Evolutionary conservation across 78 protist genomes (phyloP).

Genomic region (Dictyostelium discoideum): dicty_2.7 NC_007088.5:6418501-6419000

Average conservation of each 20-base stretch:
- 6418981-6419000: background rate
- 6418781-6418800: background rate
- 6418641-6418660: constrained; percentile 36
- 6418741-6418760: background rate
- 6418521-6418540: background rate
- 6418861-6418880: background rate
- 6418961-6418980: background rate
- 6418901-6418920: background rate
- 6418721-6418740: background rate
- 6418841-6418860: background rate
- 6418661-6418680: constrained; percentile 45
- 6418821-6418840: background rate
- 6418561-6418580: background rate
- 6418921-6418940: background rate
- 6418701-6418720: background rate
- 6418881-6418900: background rate
- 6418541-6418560: too few relatives aligned
- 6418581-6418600: background rate
- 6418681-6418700: constrained; percentile 33
- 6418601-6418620: background rate
- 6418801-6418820: background rate
- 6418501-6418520: constrained; percentile 20
- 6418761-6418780: background rate
- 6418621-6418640: background rate
- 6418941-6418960: background rate